Base-by-base conservation (phyloP, 2,329 filamentous ascomycete genomes). In the Ceratocystis alfenasii region DNA sequence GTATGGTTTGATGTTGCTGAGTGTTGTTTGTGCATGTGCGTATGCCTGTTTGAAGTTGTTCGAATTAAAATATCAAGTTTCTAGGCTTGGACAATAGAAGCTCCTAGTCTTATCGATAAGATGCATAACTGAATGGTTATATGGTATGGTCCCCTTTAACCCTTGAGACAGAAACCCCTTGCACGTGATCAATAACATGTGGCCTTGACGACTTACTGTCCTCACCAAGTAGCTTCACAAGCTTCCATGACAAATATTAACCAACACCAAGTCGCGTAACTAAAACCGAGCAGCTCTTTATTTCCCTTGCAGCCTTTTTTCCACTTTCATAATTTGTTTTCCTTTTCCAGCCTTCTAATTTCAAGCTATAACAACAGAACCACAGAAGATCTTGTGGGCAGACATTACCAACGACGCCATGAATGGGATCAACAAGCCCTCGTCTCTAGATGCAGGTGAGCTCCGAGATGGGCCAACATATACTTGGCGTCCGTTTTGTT, bases 381-480 rank as follows among this genome's bases (percentile, higher is more conserved):
- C 22, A 25, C 48, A 22, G 1, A 53, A n/a, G 15, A 15, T 25
- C 7, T 53, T 15, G 22, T 28, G n/a, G 41, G 36, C 46, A 63
- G 22, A 48, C 46, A 12, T 20, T 15, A 41, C 53, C 28, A 30
- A 50, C 36, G 33, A 33, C 55, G 59, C 41, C 44, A 68, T 68
- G 66, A 68, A 60, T 63, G 63, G 66, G 55, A 67, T 73, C 59
- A 71, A 72, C 50, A 76, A 75, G 30, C 69, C 72, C 50, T 72
- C 74, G 70, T 76, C 77, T 67, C 72, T 80, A 65, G 78, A 80
- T 71, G 74, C 77, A 72, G 77, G 79, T 80, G 69, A 74, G 73
- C 65, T 53, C 8, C 20, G 8, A 25, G 48, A 53, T 25, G 3
- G 20, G 3, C 22, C 10, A 59, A 10, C 20, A 28, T 61, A 69